Evolutionary conservation across 2,329 filamentous ascomycete genomes (phyloP).

Genomic region (Colletotrichum tamarilloi): DNA sequence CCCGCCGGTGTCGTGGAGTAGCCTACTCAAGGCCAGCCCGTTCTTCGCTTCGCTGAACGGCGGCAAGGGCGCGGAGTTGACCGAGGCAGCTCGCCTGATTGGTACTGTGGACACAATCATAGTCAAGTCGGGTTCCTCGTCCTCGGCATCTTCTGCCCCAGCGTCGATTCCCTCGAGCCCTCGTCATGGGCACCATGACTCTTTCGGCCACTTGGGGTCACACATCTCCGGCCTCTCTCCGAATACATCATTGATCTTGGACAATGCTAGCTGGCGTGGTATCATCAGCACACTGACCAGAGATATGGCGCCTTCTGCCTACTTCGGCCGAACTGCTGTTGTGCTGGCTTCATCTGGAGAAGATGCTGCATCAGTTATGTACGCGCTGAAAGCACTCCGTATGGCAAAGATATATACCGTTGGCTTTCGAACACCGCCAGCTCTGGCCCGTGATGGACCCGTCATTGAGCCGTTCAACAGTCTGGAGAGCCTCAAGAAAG

Average conservation of each 20-base stretch:
- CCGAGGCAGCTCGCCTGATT: conserved; percentile 81
- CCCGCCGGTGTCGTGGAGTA: conserved; percentile 72
- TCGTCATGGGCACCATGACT: conserved; percentile 47
- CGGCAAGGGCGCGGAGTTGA: conserved; percentile 68
- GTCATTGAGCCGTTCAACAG: conserved; percentile 84
- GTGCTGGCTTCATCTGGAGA: conserved; percentile 78
- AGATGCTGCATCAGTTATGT: conserved; percentile 83
- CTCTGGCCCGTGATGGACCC: conserved; percentile 71
- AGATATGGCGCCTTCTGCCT: conserved; percentile 85
- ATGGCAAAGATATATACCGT: conserved; percentile 87
- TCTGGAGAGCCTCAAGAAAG: conserved; percentile 71
- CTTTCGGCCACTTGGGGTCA: conserved; percentile 35
- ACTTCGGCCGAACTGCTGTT: conserved; percentile 79
- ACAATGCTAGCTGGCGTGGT: conserved; percentile 88
- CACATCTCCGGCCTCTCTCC: conserved; percentile 48
- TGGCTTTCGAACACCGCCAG: conserved; percentile 75
- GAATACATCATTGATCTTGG: conserved; percentile 73
- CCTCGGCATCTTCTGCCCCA: conserved; percentile 56
- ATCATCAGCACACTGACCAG: conserved; percentile 84
- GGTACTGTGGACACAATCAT: conserved; percentile 87
- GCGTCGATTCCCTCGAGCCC: conserved; percentile 62
- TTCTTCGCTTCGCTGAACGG: conserved; percentile 64
- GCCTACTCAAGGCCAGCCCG: conserved; percentile 67
- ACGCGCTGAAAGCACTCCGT: conserved; percentile 79
- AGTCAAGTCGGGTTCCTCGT: conserved; percentile 62